Evolutionary conservation across 352 stramenopile genomes (phyloP).

Genomic region (Lagenidium giganteum): DNA sequence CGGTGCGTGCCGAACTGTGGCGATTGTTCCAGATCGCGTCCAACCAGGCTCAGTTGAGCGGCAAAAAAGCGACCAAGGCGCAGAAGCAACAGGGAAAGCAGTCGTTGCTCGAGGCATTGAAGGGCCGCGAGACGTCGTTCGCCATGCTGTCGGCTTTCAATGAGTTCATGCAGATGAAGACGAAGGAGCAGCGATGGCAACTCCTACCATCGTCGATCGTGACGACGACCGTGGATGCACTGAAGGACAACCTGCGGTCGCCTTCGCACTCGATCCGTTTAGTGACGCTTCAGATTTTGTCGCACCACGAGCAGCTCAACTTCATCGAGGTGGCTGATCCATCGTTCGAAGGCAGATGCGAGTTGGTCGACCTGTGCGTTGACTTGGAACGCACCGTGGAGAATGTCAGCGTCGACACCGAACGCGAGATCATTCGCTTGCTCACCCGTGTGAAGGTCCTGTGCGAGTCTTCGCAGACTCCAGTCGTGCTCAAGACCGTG

Average conservation of each 20-base stretch:
- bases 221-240: conserved; percentile 21
- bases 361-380: conserved; percentile 60
- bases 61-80: conserved; percentile 14
- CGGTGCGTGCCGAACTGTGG: conserved; percentile 61
- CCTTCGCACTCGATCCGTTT: conserved; percentile 58
- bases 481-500: conserved; percentile 72
- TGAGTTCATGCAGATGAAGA: conserved; percentile 61
- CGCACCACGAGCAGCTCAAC: conserved; percentile 36
- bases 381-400: conserved; percentile 55
- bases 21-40: conserved; percentile 55
- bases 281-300: conserved; percentile 64
- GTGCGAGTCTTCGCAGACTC: conserved; percentile 60
- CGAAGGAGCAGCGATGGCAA: conserved; percentile 29
- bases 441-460: conserved; percentile 79
- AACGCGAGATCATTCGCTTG: conserved; percentile 79
- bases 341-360: conserved; percentile 49
- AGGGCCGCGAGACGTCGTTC: conserved; percentile 41
- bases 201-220: conserved; percentile 38
- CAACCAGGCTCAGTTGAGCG: conserved; percentile 19
- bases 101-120: conserved; percentile 31
- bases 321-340: conserved; percentile 42
- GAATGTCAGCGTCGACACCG: conserved; percentile 60
- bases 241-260: conserved; percentile 62
- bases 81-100: neutral
- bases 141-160: conserved; percentile 56